These are phyloP conservation scores for Juncus inflexus DNA, from an alignment of 176 grass and related monocot genomes.

Conservation along the genomic window DNA sequence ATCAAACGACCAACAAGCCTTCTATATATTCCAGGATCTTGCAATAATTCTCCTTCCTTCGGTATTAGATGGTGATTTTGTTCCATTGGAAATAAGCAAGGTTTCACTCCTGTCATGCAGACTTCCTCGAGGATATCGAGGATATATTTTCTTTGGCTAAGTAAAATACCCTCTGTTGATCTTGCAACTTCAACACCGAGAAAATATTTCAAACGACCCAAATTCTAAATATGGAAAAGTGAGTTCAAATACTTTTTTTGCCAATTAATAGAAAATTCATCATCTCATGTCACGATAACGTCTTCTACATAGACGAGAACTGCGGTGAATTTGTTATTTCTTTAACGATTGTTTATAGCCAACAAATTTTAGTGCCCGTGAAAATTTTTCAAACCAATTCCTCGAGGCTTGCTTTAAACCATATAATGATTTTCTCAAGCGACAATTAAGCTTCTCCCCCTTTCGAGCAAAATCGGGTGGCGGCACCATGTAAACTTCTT, in stretches of 20 bases:
- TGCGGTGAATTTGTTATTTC: background rate
- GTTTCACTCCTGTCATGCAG: background rate
- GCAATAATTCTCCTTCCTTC: too few species aligned
- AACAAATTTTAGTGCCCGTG: background rate
- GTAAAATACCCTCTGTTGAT: too few species aligned
- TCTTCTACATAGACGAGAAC: background rate
- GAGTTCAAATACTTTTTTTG: background rate
- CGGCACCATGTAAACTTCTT: constrained; percentile 9
- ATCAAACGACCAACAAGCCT: background rate
- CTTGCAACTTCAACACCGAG: too few species aligned
- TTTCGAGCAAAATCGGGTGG: background rate
- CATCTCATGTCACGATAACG: background rate
- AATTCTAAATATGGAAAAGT: background rate
- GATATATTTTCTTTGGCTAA: too few species aligned
- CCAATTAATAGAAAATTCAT: background rate
- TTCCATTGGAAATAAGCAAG: background rate
- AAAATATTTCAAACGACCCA: background rate
- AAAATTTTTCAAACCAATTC: constrained; percentile 10
- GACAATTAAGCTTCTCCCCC: background rate
- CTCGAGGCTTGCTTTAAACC: constrained; percentile 10
- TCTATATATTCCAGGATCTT: background rate
- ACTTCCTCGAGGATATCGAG: background rate
- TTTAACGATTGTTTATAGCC: background rate
- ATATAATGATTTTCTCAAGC: constrained; percentile 5
- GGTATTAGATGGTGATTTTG: too few species aligned